Evolutionary conservation across 176 grass and related monocot species (phyloP), one percentile per base, ranked within the genome.

Genomic region (Saccharum spontaneum): DNA sequence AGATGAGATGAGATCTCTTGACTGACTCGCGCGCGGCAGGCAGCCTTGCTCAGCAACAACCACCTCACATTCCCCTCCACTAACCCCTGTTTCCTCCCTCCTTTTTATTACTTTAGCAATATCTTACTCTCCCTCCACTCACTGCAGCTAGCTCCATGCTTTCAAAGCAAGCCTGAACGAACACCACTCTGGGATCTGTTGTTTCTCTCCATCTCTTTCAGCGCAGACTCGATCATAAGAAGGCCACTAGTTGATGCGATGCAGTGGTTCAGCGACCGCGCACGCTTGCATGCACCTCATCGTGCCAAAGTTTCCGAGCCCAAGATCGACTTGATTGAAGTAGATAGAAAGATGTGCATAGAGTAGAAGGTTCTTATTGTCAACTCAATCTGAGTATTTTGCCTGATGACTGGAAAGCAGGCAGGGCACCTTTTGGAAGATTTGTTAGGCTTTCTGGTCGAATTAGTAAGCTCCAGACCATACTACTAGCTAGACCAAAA

Each of bases 61-160:
- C 10, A 75, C 75, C 79, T 75, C 80, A 38, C 75, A 90, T 79
- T 87, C 75, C 62, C 12, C 31, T 75, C 84, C 89, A 90, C 89
- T 90, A 62, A 75, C 80, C 67, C 23, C 5, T 75, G 84, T 43
- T 75, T 75, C 70, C 11, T 65, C 31, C 18, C 20, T 10, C 60
- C 30, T 75, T 72, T 79, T 79, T 79, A 2, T 16, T 76, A 62
- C 34, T 90, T 69, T 84, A 94, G 17, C 85, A 77, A 79, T 90
- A 83, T 90, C n/a, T 33, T 33, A 2, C 33, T 33, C 33, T 33
- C 33, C 33, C 52, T 26, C 20, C 28, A 28, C 28, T 3, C 8
- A 5, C 45, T 52, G 44, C 14, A 13, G 34, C 34, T 36, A 3
- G 59, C 71, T 30, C 79, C 61, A 63, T 83, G 0, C 79, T 83